Percentiles rank a stretch among this genome's conserved stretches.
These are phyloP conservation scores for Mycosphaerella arachidis DNA, from an alignment of 2,329 filamentous ascomycete species.

Conservation along the genomic window DNA sequence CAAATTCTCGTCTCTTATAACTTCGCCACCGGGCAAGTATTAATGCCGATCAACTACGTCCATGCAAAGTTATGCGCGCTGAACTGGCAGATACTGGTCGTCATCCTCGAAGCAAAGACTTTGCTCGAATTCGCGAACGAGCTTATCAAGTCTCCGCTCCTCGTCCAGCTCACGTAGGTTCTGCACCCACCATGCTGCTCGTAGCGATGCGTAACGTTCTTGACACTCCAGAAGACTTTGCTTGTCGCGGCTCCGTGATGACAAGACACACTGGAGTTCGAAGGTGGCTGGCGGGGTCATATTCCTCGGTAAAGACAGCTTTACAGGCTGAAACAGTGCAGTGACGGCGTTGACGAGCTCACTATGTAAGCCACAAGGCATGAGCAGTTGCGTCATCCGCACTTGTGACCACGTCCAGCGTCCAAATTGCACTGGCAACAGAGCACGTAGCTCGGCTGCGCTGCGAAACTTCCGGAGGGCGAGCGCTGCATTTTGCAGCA, in stretches of 20 bases:
- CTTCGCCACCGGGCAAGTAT: too few species aligned
- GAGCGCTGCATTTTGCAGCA: background rate
- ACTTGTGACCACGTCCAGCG: background rate
- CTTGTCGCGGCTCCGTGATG: too few species aligned
- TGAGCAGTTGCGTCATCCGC: background rate
- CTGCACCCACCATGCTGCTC: background rate
- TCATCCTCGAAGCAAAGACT: background rate
- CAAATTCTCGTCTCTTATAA: background rate
- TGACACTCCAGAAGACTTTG: too few species aligned
- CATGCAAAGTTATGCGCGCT: background rate
- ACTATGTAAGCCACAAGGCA: background rate
- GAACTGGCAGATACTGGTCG: background rate
- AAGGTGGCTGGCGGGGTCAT: too few species aligned
- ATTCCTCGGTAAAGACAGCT: background rate
- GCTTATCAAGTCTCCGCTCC: background rate
- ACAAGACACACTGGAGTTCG: too few species aligned
- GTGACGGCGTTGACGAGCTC: background rate
- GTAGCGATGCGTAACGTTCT: background rate
- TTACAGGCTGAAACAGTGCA: background rate
- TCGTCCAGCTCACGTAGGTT: background rate
- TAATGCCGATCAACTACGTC: too few species aligned
- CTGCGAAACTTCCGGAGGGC: background rate
- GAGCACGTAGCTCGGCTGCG: background rate
- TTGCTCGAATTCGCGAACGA: background rate
- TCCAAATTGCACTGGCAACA: background rate